These are phyloP conservation scores for Ceratorhiza oryzae-sativae DNA, from an alignment of 1,284 basidiomycete species.

Conservation along the genomic window DNA sequence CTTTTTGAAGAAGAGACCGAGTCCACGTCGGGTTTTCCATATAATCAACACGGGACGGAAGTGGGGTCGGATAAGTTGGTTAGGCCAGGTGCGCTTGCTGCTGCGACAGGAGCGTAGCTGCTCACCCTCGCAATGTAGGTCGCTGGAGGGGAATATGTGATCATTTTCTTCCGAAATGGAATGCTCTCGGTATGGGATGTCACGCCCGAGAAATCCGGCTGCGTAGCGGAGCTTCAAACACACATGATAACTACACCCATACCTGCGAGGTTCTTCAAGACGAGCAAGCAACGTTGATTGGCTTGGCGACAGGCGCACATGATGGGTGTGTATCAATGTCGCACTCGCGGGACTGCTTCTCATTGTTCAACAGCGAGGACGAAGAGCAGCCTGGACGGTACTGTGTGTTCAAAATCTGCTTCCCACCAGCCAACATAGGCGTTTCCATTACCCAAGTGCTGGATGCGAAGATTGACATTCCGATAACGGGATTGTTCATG, in stretches of 20 bases:
- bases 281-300: conserved; percentile 32
- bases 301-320: conserved; percentile 33
- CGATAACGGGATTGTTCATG: conserved; percentile 33
- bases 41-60: conserved; percentile 23
- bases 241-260: conserved; percentile 33
- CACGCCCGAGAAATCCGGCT: conserved; percentile 23
- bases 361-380: not conserved
- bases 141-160: conserved; percentile 14
- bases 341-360: not conserved
- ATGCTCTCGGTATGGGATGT: conserved; percentile 33
- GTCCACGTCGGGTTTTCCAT: conserved; percentile 16
- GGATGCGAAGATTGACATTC: conserved; percentile 27
- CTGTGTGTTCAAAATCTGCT: conserved; percentile 22
- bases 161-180: conserved; percentile 30
- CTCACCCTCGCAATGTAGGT: not conserved
- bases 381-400: not conserved
- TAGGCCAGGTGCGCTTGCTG: conserved; percentile 20
- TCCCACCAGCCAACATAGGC: conserved; percentile 9
- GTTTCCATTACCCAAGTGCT: conserved; percentile 36
- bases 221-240: conserved; percentile 27
- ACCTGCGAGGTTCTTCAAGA: conserved; percentile 35
- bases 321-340: conserved; percentile 4
- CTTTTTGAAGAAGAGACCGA: conserved; percentile 24
- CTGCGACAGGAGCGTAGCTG: not conserved
- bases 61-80: conserved; percentile 33